Percentiles rank a stretch among this genome's conserved stretches.
Conservation (phyloP, 352 stramenopile genomes). For the Aphanomyces stellatus region DNA sequence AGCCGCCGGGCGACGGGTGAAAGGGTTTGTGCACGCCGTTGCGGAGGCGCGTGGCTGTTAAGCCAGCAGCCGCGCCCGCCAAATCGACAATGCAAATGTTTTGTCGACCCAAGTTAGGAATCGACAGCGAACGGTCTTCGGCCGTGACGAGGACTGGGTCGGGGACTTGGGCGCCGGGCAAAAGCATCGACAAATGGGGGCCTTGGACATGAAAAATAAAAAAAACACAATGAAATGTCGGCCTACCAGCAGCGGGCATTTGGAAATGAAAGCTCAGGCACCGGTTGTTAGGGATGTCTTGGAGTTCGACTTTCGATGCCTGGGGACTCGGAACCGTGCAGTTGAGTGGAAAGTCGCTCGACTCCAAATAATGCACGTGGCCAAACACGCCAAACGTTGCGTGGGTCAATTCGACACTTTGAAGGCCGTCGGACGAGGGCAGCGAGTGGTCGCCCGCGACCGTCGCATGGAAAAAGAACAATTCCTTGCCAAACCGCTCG, state of each 20-base stretch:
- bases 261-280: conserved; percentile 80
- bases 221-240: no score
- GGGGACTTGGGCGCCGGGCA: conserved; percentile 39
- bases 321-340: conserved; percentile 67
- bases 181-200: conserved; percentile 43
- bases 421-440: conserved; percentile 29
- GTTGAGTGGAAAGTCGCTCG: conserved; percentile 63
- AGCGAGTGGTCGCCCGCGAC: conserved; percentile 23
- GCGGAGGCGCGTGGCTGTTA: conserved; percentile 41
- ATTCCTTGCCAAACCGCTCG: conserved; percentile 65
- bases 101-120: conserved; percentile 72
- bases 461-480: conserved; percentile 78
- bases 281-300: conserved; percentile 80
- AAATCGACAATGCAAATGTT: conserved; percentile 84
- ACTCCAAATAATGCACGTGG: conserved; percentile 59
- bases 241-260: conserved; percentile 26
- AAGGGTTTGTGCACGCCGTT: conserved; percentile 20
- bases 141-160: conserved; percentile 41
- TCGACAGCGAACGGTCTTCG: conserved; percentile 56
- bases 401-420: neutral
- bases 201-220: no score
- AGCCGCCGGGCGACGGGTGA: neutral
- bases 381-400: conserved; percentile 31
- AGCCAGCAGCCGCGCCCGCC: conserved; percentile 35
- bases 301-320: conserved; percentile 55